These are phyloP conservation scores for Lecanosticta acicola DNA, from an alignment of 2,329 filamentous ascomycete species.

Conservation along the genomic window DNA sequence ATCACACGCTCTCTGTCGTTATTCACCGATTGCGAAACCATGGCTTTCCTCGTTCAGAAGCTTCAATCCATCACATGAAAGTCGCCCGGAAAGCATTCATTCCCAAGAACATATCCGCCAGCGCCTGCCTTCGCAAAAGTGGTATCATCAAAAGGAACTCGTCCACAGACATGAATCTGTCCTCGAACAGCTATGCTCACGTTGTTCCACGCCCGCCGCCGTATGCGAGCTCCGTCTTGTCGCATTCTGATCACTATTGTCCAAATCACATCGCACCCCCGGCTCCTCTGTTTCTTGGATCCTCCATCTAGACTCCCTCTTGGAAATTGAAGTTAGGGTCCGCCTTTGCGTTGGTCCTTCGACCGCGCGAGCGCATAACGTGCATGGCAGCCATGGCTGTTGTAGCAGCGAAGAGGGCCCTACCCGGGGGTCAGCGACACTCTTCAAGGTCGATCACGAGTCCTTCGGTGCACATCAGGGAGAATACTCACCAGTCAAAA, in stretches of 20 bases:
- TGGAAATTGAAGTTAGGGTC: conserved; percentile 34
- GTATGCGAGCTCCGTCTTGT: no score
- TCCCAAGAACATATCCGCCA: not conserved
- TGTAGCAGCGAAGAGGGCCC: conserved; percentile 49
- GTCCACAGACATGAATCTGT: not conserved
- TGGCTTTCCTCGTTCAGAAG: no score
- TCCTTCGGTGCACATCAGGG: not conserved
- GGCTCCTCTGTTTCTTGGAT: not conserved
- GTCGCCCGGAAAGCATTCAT: not conserved
- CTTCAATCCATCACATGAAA: no score
- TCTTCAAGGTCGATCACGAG: not conserved
- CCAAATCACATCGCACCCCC: not conserved
- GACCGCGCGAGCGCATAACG: conserved; percentile 37
- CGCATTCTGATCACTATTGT: not conserved
- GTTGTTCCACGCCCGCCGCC: no score
- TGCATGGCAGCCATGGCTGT: conserved; percentile 46
- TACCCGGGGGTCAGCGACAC: conserved; percentile 26
- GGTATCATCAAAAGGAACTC: conserved; percentile 8
- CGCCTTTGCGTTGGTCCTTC: conserved; percentile 16
- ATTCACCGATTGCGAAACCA: not conserved
- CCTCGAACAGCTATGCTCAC: not conserved
- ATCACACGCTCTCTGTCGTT: no score
- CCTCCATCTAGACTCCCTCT: conserved; percentile 34
- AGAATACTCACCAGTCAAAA: conserved; percentile 51
- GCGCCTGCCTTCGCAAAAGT: conserved; percentile 1